Percentiles rank a stretch among this genome's conserved stretches.
phyloP scores from a whole-genome alignment of 768 basidiomycete species.

The Strobilomyces dryophilus region DNA sequence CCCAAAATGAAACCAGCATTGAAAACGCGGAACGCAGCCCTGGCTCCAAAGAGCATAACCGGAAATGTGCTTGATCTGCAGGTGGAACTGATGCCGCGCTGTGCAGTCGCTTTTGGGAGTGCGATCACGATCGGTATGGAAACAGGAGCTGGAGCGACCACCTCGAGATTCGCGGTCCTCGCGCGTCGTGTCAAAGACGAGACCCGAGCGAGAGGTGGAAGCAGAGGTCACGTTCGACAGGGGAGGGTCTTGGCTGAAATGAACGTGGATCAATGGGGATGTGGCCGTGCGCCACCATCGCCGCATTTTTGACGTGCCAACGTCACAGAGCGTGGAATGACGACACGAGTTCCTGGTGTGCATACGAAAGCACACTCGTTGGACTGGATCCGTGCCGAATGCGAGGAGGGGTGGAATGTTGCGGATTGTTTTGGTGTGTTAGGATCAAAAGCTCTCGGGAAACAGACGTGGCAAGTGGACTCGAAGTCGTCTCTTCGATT shows the following conservation, averaged over 20 bases:
- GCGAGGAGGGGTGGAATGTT: conserved; percentile 3
- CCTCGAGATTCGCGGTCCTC: background rate
- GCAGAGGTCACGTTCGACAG: too few species aligned
- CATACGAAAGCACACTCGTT: background rate
- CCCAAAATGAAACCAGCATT: conserved; percentile 1
- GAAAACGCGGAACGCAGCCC: background rate
- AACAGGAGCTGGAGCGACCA: conserved; percentile 1
- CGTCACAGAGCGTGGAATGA: conserved; percentile 8
- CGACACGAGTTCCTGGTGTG: conserved; percentile 16
- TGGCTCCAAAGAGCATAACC: background rate
- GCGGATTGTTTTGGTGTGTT: conserved; percentile 22
- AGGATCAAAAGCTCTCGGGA: conserved; percentile 26
- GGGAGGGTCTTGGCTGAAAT: background rate
- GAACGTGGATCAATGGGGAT: conserved; percentile 1
- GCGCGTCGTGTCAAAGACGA: background rate
- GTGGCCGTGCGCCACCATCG: conserved; percentile 18
- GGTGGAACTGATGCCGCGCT: conserved; percentile 4
- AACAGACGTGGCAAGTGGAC: too few species aligned
- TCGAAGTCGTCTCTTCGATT: too few species aligned
- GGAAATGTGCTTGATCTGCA: conserved; percentile 16
- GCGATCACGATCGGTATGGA: conserved; percentile 23
- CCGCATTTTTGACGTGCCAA: conserved; percentile 12
- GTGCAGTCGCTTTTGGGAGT: conserved; percentile 2
- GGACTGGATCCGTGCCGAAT: background rate
- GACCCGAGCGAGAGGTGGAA: too few species aligned